Evolutionary conservation across 1,139 yeast species (phyloP), one percentile per base, ranked within the genome.

Genomic region (Hansenula lynferdii): DNA sequence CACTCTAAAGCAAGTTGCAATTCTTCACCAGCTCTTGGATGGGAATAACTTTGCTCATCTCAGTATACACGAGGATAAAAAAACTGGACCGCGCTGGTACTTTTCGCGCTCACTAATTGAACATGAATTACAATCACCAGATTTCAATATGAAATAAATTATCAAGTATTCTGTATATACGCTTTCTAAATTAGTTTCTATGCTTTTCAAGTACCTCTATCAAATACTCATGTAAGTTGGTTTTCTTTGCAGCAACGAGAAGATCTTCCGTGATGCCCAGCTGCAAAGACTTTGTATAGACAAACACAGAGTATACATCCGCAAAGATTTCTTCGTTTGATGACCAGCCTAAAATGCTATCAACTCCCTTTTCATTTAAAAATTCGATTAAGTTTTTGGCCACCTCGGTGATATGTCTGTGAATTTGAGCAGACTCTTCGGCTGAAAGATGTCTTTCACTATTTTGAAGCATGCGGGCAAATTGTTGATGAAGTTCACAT

Each of bases 321-420:
- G 40, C 49, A 24, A 50, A 51, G 16, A 48, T 16, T 2, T 34
- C 44, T 17, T 45, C 54, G 19, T 51, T 47, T 26, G 51, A 52
- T 4, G 57, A 41, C 72, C 72, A 67, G 0, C 72, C 72, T 12
- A 65, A 42, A 1, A 59, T 51, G 4, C 59, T 61, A 45, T 67
- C 72, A 8, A 31, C 14, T 1, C 53, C 53, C 8, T 42, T 34
- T 3, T 28, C 11, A 3, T 30, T 36, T 8, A 53, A 21, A 12
- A 43, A 40, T 1, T 21, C 25, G 1, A 37, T 15, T n/a, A 57
- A 29, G 3, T 35, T 36, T 14, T n/a, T 12, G n/a, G 36, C 36
- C 2, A 49, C 38, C 5, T 10, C 15, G 2, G 19, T 27, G 23
- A 57, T 36, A 20, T 52, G 51, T 0, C 25, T n/a, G 9, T 23